Percentiles rank a stretch among this genome's conserved stretches.
These are phyloP conservation scores for Suillus occidentalis DNA, from an alignment of 768 basidiomycete species.

Conservation along the genomic window DNA sequence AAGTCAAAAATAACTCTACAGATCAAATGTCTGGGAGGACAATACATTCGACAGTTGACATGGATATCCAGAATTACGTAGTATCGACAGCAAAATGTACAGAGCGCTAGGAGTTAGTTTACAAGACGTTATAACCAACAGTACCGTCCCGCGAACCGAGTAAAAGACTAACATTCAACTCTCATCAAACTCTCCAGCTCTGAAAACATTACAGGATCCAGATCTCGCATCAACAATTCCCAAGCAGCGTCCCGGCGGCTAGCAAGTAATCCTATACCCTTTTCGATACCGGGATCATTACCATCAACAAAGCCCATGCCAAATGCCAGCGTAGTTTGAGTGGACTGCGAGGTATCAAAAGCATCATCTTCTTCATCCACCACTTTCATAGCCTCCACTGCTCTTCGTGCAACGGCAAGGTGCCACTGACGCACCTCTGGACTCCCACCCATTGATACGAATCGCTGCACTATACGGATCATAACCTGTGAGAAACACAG, in stretches of 20 bases:
- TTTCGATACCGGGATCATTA: constrained; percentile 63
- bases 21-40: neutral
- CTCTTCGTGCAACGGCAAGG: constrained; percentile 58
- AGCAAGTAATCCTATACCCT: constrained; percentile 73
- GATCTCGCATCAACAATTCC: constrained; percentile 71
- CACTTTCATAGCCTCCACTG: constrained; percentile 75
- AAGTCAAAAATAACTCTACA: constrained; percentile 2
- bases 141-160: neutral
- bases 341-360: constrained; percentile 65
- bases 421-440: constrained; percentile 56
- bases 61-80: neutral
- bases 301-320: constrained; percentile 86
- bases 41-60: neutral
- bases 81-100: constrained; percentile 6
- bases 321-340: constrained; percentile 65
- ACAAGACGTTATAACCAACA: constrained; percentile 14
- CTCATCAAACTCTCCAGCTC: constrained; percentile 80
- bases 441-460: constrained; percentile 46
- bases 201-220: constrained; percentile 72
- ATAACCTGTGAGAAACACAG: constrained; percentile 72
- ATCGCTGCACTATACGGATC: constrained; percentile 68
- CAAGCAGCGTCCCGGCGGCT: constrained; percentile 70
- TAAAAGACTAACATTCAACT: constrained; percentile 46
- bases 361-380: constrained; percentile 75
- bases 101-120: neutral